Conservation (phyloP, 2,329 filamentous ascomycete species). For the Aureobasidium sp. region DNA sequence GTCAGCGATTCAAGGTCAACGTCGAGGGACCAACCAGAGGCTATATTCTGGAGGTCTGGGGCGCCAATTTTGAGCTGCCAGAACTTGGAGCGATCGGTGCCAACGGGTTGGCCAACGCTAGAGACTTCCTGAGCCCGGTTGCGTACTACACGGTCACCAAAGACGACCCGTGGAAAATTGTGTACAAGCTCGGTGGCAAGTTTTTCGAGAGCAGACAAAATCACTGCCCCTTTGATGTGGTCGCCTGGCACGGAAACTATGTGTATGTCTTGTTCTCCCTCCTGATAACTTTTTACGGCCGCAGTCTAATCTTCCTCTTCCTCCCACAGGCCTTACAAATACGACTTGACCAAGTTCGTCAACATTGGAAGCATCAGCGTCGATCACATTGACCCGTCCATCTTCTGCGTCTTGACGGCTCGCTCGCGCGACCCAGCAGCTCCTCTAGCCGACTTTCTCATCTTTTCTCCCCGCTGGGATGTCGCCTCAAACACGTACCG, state of each 20-base stretch:
- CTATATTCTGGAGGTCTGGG: constrained; percentile 34
- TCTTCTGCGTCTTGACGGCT: constrained; percentile 31
- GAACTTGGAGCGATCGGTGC: constrained; percentile 32
- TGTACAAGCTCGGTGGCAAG: constrained; percentile 30
- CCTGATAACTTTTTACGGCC: background rate
- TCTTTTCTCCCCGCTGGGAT: constrained; percentile 31
- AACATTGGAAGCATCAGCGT: constrained; percentile 31
- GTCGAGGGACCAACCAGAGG: constrained; percentile 31
- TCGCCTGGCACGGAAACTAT: constrained; percentile 33
- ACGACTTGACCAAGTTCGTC: constrained; percentile 43
- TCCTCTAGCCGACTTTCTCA: constrained; percentile 30
- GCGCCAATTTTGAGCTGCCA: constrained; percentile 32
- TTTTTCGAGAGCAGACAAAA: constrained; percentile 28
- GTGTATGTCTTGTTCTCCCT: constrained; percentile 25
- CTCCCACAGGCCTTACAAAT: constrained; percentile 29
- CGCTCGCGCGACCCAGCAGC: constrained; percentile 29
- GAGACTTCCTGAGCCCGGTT: constrained; percentile 31
- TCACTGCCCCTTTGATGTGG: constrained; percentile 36
- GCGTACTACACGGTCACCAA: constrained; percentile 30
- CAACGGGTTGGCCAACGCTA: constrained; percentile 31
- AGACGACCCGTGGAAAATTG: constrained; percentile 27
- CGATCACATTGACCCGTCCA: constrained; percentile 32
- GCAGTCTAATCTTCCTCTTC: background rate
- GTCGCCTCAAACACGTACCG: constrained; percentile 32
- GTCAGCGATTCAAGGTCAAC: constrained; percentile 29